Evolutionary conservation across 2,329 filamentous ascomycete species (phyloP).

Genomic region (Aspergillus arachidicola): DNA sequence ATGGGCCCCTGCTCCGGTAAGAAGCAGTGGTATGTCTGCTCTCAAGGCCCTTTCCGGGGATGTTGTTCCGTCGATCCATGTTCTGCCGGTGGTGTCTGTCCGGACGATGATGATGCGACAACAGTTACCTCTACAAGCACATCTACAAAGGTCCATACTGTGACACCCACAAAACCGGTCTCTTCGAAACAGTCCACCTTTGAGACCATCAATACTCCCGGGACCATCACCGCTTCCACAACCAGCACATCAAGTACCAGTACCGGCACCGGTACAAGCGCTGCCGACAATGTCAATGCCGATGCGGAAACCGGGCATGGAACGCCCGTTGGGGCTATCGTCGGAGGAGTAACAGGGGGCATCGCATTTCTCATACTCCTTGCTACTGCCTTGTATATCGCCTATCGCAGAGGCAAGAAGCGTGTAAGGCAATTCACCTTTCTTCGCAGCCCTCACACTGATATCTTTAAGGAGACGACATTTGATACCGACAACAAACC

Average conservation of each 20-base stretch:
- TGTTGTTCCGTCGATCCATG: conserved; percentile 40
- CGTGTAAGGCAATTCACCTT: conserved; percentile 6
- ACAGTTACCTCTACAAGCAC: conserved; percentile 6
- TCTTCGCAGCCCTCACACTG: background rate
- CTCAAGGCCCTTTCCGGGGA: conserved; percentile 27
- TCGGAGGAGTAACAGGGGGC: conserved; percentile 28
- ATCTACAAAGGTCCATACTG: background rate
- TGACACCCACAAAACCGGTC: background rate
- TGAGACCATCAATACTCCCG: background rate
- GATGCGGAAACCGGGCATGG: background rate
- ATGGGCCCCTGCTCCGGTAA: conserved; percentile 19
- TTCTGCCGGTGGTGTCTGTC: conserved; percentile 31
- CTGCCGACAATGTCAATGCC: background rate
- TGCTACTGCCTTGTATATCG: conserved; percentile 16
- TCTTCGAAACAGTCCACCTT: background rate
- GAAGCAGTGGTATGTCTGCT: conserved; percentile 32
- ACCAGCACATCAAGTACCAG: conserved; percentile 16
- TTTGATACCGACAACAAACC: background rate
- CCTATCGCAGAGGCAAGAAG: conserved; percentile 22
- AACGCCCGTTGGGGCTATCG: background rate
- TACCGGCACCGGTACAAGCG: background rate
- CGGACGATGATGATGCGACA: conserved; percentile 19
- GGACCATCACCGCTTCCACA: conserved; percentile 6
- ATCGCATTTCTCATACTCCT: conserved; percentile 16
- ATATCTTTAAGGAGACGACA: background rate